Evolutionary conservation across 257 asterid species (phyloP).

Genomic region (Plectranthus barbatus): DNA sequence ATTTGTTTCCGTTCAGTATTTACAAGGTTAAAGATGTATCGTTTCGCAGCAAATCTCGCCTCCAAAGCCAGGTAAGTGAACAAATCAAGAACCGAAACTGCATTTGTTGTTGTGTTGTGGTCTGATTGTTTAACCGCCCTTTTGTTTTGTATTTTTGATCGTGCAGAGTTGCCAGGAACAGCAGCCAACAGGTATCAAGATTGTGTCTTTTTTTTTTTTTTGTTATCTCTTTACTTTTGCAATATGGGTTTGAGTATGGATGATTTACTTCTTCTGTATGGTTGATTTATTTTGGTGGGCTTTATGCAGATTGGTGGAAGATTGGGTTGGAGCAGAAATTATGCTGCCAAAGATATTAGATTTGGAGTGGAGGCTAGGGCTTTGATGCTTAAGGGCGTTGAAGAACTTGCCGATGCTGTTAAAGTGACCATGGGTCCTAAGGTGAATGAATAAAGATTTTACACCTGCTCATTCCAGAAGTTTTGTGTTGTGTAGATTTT

Average conservation of each 20-base stretch:
- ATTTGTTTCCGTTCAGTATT: neutral
- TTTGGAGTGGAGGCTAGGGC: conserved; percentile 93
- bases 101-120: neutral
- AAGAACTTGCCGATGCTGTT: conserved; percentile 91
- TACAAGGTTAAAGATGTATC: conserved; percentile 39
- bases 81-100: neutral
- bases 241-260: neutral
- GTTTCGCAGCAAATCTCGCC: conserved; percentile 80
- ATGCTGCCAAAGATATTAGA: conserved; percentile 85
- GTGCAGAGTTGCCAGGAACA: conserved; percentile 50
- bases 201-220: neutral
- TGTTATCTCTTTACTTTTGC: no score
- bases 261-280: neutral
- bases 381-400: conserved; percentile 87
- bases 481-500: neutral
- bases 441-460: conserved; percentile 25
- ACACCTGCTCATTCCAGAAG: neutral
- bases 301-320: conserved; percentile 50
- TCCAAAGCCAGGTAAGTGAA: conserved; percentile 48
- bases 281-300: conserved; percentile 10
- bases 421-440: conserved; percentile 97
- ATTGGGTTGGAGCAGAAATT: conserved; percentile 60
- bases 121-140: neutral
- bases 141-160: conserved; percentile 5
- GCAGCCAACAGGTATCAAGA: conserved; percentile 49